Conservation (phyloP, 2,329 filamentous ascomycete genomes). For the Xylaria sp. region DNA sequence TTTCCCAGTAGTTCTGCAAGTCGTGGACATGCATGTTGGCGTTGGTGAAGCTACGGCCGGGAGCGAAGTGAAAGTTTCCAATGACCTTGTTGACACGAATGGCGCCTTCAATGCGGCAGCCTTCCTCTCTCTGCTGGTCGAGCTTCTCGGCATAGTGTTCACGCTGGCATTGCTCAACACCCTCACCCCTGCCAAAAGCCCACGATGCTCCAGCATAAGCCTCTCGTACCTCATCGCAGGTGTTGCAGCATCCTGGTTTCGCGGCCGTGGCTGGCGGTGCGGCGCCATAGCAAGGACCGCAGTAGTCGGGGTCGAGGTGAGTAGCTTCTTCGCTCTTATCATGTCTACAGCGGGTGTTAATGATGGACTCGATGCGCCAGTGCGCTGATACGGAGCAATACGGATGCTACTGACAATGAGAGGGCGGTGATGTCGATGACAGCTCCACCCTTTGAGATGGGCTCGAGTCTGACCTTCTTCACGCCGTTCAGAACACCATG, state of each 20-base stretch:
- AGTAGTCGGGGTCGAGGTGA: slow-evolving; percentile 89
- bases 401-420: slow-evolving; percentile 50
- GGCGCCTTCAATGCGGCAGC: slow-evolving; percentile 87
- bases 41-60: slow-evolving; percentile 91
- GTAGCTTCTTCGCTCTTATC: slow-evolving; percentile 59
- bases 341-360: slow-evolving; percentile 46
- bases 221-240: slow-evolving; percentile 92
- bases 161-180: slow-evolving; percentile 89
- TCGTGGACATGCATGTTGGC: slow-evolving; percentile 98
- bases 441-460: slow-evolving; percentile 66
- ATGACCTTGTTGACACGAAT: slow-evolving; percentile 97
- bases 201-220: slow-evolving; percentile 85
- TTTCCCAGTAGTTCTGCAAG: slow-evolving; percentile 88
- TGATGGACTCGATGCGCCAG: neutral
- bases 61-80: slow-evolving; percentile 97
- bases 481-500: slow-evolving; percentile 90
- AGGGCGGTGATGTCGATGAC: slow-evolving; percentile 67
- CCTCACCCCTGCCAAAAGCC: slow-evolving; percentile 89
- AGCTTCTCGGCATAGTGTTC: slow-evolving; percentile 91
- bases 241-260: slow-evolving; percentile 93
- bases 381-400: neutral
- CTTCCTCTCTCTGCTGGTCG: slow-evolving; percentile 81
- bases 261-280: slow-evolving; percentile 61
- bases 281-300: slow-evolving; percentile 88
- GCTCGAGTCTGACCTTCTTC: slow-evolving; percentile 77